Conservation (phyloP, 345 rosid species). For the Microcos paniculata region DNA sequence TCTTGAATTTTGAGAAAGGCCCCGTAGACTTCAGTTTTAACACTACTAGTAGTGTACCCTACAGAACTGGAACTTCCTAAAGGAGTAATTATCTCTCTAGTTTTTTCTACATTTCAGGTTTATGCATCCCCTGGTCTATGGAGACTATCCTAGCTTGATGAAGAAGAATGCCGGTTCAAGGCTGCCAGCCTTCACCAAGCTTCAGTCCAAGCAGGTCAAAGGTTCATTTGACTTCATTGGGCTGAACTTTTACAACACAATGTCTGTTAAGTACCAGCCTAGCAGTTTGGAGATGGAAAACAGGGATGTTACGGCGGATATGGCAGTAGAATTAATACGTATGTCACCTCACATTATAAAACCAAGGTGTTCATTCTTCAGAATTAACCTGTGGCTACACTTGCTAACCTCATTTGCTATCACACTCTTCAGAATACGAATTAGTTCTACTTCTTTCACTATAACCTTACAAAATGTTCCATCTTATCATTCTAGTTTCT, state of each 20-base stretch:
- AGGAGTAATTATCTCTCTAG: background rate
- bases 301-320: slow-evolving; percentile 41
- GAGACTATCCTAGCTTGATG: slow-evolving; percentile 72
- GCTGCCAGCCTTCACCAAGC: slow-evolving; percentile 50
- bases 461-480: background rate
- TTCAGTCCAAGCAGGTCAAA: slow-evolving; percentile 57
- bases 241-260: slow-evolving; percentile 37
- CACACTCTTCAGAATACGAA: background rate
- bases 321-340: slow-evolving; percentile 22
- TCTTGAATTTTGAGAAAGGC: background rate
- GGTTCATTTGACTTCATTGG: slow-evolving; percentile 72
- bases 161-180: slow-evolving; percentile 60
- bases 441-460: background rate
- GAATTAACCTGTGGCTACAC: slow-evolving; percentile 17
- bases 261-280: slow-evolving; percentile 31
- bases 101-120: slow-evolving; percentile 41
- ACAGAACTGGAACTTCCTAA: background rate
- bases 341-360: background rate
- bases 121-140: slow-evolving; percentile 56
- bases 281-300: slow-evolving; percentile 17
- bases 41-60: background rate
- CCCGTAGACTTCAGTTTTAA: background rate
- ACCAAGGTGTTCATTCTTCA: background rate
- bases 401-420: slow-evolving; percentile 4
- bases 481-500: background rate